Conservation (phyloP, 2,329 filamentous ascomycete species). For the Colletotrichum sp. region DNA sequence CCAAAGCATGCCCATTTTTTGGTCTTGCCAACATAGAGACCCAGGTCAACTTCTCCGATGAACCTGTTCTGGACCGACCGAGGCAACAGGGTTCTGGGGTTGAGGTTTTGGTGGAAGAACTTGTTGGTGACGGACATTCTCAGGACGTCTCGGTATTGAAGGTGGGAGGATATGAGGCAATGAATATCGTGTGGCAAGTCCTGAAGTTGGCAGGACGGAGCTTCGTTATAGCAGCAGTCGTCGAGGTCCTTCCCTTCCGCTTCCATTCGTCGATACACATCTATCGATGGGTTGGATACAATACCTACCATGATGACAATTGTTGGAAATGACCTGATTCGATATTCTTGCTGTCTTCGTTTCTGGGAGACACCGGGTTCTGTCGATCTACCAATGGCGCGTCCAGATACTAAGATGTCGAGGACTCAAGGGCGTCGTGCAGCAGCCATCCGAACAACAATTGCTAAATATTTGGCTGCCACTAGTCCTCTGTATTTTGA, state of each 20-base stretch:
- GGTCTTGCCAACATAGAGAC: neutral
- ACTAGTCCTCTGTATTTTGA: neutral
- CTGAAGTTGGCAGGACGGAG: neutral
- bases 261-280: neutral
- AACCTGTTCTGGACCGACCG: neutral
- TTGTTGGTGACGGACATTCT: neutral
- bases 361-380: neutral
- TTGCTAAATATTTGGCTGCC: neutral
- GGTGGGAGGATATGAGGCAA: neutral
- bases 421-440: neutral
- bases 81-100: neutral
- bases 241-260: neutral
- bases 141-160: neutral
- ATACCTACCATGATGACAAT: neutral
- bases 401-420: neutral
- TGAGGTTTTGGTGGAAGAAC: neutral
- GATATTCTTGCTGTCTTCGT: neutral
- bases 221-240: neutral
- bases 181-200: neutral
- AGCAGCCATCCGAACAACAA: neutral
- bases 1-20: neutral
- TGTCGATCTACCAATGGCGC: neutral
- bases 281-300: neutral
- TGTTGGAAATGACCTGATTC: neutral
- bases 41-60: neutral